Evolutionary conservation across 2,329 filamentous ascomycete species (phyloP).

Genomic region (Leptosphaerulina australis): DNA sequence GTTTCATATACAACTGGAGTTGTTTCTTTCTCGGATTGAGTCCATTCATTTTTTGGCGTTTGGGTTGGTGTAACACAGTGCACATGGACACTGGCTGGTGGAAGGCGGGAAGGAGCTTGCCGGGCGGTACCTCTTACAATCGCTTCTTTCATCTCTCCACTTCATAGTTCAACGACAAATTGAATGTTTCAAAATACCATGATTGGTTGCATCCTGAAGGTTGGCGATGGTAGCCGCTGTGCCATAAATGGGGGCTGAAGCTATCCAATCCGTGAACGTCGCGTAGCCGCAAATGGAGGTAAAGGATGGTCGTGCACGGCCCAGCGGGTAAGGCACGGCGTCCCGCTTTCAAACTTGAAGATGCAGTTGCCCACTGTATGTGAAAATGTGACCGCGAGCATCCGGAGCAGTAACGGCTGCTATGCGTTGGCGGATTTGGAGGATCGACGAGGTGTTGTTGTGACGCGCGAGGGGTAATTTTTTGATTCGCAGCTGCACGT

Average conservation of each 20-base stretch:
- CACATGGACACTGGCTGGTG: conserved; percentile 38
- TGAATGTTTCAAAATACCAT: conserved; percentile 32
- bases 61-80: conserved; percentile 38
- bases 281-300: conserved; percentile 50
- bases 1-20: conserved; percentile 47
- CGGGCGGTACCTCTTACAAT: conserved; percentile 48
- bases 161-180: conserved; percentile 43
- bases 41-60: conserved; percentile 44
- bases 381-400: conserved; percentile 1
- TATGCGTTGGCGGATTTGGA: conserved; percentile 19
- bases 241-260: conserved; percentile 45
- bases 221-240: conserved; percentile 48
- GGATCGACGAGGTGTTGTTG: conserved; percentile 32
- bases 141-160: conserved; percentile 40
- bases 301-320: conserved; percentile 45
- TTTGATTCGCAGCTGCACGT: conserved; percentile 37
- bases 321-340: conserved; percentile 33
- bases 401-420: conserved; percentile 11
- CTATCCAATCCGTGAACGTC: conserved; percentile 49
- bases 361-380: conserved; percentile 9
- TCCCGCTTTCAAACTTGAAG: conserved; percentile 24
- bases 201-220: conserved; percentile 42
- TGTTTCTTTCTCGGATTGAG: conserved; percentile 32
- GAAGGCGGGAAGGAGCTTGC: conserved; percentile 34
- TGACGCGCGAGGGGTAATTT: conserved; percentile 43